Conservation (phyloP, 345 rosid species). For the Bruguiera parviflora region DNA sequence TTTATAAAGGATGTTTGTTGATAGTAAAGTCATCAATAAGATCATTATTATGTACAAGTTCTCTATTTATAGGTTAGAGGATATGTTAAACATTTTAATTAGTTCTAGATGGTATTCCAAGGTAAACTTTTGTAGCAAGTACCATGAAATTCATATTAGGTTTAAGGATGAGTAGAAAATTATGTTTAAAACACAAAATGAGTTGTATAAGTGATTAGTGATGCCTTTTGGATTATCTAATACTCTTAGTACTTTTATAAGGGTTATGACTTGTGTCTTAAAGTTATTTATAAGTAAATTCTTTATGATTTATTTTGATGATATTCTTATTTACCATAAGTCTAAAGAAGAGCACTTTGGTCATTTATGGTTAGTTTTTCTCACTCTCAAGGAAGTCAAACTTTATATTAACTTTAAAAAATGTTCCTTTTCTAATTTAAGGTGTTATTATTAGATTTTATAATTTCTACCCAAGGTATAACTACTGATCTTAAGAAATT, state of each 20-base stretch:
- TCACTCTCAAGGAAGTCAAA: background rate
- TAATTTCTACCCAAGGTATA: background rate
- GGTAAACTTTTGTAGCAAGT: background rate
- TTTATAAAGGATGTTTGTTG: background rate
- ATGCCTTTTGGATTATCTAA: background rate
- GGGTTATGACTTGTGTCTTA: background rate
- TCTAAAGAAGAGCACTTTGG: too few species aligned
- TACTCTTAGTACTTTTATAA: background rate
- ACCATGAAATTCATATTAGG: background rate
- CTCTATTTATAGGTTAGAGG: background rate
- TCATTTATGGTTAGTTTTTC: background rate
- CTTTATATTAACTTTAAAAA: background rate
- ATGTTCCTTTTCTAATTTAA: background rate
- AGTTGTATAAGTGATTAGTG: background rate
- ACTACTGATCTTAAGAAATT: background rate
- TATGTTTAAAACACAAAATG: background rate
- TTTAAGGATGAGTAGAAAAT: background rate
- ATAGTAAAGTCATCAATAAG: background rate
- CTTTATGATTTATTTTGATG: background rate
- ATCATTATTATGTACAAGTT: background rate
- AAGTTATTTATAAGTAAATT: background rate
- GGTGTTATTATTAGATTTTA: background rate
- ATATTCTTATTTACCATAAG: background rate
- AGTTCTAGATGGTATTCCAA: background rate
- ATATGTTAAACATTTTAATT: background rate